Percentiles rank a stretch among this genome's conserved stretches.
These are phyloP conservation scores for Plasmodium falciparum DNA, from an alignment of 169 alveolate species.

Conservation along the genomic window DNA sequence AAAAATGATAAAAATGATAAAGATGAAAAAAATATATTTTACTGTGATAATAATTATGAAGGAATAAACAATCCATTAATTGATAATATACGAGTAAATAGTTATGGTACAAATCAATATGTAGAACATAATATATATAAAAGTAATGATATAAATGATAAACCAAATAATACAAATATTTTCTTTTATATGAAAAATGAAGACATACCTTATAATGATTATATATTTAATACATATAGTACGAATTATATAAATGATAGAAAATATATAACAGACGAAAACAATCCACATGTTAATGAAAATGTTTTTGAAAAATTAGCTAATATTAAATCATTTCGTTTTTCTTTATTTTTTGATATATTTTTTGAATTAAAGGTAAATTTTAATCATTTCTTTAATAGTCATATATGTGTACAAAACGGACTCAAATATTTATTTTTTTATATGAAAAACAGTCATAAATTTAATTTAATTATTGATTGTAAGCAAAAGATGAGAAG, in stretches of 20 bases:
- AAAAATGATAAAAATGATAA: neutral
- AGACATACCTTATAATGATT: slow-evolving; percentile 58
- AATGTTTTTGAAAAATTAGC: slow-evolving; percentile 40
- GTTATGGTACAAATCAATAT: neutral
- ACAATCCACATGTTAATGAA: neutral
- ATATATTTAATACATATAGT: slow-evolving; percentile 68
- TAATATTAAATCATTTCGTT: slow-evolving; percentile 51
- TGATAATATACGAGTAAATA: neutral
- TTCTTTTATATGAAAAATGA: slow-evolving; percentile 71
- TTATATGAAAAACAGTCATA: slow-evolving; percentile 64
- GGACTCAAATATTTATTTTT: slow-evolving; percentile 44
- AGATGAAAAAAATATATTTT: too few relatives aligned
- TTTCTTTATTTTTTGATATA: slow-evolving; percentile 66
- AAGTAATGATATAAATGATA: neutral
- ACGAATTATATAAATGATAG: slow-evolving; percentile 68
- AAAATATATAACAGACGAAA: slow-evolving; percentile 15
- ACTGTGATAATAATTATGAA: neutral
- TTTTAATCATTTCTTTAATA: slow-evolving; percentile 39
- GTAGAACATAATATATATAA: neutral
- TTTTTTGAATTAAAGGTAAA: slow-evolving; percentile 69
- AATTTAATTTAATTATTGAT: slow-evolving; percentile 54
- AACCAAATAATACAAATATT: neutral
- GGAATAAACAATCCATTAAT: neutral
- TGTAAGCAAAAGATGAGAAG: neutral
- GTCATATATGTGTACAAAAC: slow-evolving; percentile 71